phyloP scores from a whole-genome alignment of 352 stramenopile genomes.

The Phytophthora litchii region DNA sequence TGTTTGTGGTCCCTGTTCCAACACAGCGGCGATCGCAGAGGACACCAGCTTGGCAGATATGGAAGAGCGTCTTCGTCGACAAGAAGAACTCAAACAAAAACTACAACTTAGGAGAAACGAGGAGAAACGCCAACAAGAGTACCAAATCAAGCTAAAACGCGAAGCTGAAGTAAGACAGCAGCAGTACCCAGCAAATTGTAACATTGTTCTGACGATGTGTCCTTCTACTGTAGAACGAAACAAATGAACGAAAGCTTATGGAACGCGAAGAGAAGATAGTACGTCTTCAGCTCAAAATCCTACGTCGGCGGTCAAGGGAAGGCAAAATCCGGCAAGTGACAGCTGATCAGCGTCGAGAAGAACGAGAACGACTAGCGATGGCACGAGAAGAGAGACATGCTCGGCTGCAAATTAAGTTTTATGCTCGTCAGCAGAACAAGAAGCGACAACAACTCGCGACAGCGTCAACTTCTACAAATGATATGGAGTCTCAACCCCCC shows the following conservation, averaged over 20 bases:
- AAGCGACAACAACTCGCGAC: constrained; percentile 25
- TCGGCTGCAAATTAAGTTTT: constrained; percentile 55
- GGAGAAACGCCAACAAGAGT: constrained; percentile 45
- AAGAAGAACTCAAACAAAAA: constrained; percentile 61
- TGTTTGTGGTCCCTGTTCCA: background rate
- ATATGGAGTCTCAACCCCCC: constrained; percentile 15
- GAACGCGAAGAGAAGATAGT: constrained; percentile 72
- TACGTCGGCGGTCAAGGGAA: constrained; percentile 55
- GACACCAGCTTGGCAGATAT: constrained; percentile 6
- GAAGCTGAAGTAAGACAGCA: constrained; percentile 38
- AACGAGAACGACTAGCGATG: constrained; percentile 70
- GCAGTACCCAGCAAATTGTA: background rate
- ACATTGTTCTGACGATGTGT: constrained; percentile 7
- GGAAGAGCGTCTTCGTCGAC: constrained; percentile 35
- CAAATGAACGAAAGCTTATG: constrained; percentile 65
- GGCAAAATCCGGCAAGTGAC: constrained; percentile 50
- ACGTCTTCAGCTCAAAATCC: constrained; percentile 59
- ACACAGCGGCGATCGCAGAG: constrained; percentile 7
- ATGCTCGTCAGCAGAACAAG: constrained; percentile 27
- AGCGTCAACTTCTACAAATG: constrained; percentile 19
- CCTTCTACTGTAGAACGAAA: constrained; percentile 46
- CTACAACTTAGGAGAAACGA: constrained; percentile 39
- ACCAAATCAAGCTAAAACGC: constrained; percentile 40
- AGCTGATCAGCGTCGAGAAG: constrained; percentile 66
- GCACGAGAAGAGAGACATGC: constrained; percentile 70